Conservation (phyloP, 2,329 filamentous ascomycete genomes). For the Keithomyces neogunnii region DNA sequence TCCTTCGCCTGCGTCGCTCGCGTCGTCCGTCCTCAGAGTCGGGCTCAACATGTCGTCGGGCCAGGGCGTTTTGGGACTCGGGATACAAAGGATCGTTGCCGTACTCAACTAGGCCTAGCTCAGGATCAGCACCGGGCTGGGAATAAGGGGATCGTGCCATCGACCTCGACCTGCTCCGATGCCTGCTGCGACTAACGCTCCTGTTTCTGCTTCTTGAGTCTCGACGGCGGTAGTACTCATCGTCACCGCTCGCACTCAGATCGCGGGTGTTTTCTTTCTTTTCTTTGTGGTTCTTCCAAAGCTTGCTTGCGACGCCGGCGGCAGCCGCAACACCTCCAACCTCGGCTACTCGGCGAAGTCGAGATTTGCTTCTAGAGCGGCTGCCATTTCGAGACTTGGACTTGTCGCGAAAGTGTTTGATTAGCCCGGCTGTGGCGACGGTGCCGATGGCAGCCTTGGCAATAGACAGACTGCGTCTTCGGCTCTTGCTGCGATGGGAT, state of each 20-base stretch:
- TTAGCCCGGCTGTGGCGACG: slow-evolving; percentile 48
- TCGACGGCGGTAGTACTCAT: slow-evolving; percentile 26
- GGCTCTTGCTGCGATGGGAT: slow-evolving; percentile 35
- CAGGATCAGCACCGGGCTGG: slow-evolving; percentile 51
- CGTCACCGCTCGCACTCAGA: slow-evolving; percentile 22
- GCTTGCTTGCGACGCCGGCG: slow-evolving; percentile 51
- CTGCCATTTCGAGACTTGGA: slow-evolving; percentile 28
- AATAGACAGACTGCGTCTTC: slow-evolving; percentile 38
- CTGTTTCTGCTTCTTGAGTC: slow-evolving; percentile 22
- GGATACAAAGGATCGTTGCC: slow-evolving; percentile 48
- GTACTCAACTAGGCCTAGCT: slow-evolving; percentile 62
- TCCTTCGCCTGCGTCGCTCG: slow-evolving; percentile 24
- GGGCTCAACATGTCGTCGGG: slow-evolving; percentile 33
- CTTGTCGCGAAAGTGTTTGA: slow-evolving; percentile 48
- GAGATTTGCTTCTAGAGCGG: slow-evolving; percentile 36
- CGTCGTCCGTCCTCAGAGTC: slow-evolving; percentile 36
- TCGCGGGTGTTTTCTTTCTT: slow-evolving; percentile 44
- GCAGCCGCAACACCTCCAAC: slow-evolving; percentile 52
- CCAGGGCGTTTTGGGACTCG: slow-evolving; percentile 24
- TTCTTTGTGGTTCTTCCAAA: slow-evolving; percentile 52
- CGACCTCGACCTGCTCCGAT: slow-evolving; percentile 40
- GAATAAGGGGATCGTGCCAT: slow-evolving; percentile 40
- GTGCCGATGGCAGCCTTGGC: slow-evolving; percentile 52
- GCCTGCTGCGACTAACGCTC: slow-evolving; percentile 16
- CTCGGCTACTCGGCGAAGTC: slow-evolving; percentile 46